A percentile compares a stretch with the other conserved stretches of the same genome.
Evolutionary conservation across 305 asterid species (phyloP).

Genomic region (Nicotiana rustica): DNA sequence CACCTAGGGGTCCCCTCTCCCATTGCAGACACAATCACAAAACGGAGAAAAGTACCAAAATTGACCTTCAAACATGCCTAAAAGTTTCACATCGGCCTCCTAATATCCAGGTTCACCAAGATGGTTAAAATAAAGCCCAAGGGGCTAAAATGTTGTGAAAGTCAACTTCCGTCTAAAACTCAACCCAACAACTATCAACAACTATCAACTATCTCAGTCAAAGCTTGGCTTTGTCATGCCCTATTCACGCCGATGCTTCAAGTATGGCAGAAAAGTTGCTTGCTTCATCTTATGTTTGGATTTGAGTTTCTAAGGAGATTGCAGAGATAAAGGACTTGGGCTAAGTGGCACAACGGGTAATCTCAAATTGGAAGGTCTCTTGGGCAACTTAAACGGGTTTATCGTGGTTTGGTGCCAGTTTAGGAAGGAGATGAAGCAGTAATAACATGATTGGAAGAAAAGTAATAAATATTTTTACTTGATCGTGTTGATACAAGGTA

Average conservation of each 20-base stretch:
- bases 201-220: not conserved
- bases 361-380: not conserved
- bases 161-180: not conserved
- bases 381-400: conserved; percentile 22
- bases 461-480: conserved; percentile 11
- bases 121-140: conserved; percentile 1
- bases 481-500: conserved; percentile 11
- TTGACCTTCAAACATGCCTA: not conserved
- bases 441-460: conserved; percentile 21
- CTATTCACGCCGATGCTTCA: conserved; percentile 15
- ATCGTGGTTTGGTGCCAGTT: not conserved
- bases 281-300: not conserved
- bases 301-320: conserved; percentile 14
- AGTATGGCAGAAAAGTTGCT: not conserved
- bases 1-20: conserved; percentile 26
- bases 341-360: not conserved
- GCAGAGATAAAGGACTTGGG: conserved; percentile 15
- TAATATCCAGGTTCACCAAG: conserved; percentile 24
- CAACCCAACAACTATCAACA: not conserved
- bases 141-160: conserved; percentile 4
- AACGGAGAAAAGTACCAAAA: not conserved
- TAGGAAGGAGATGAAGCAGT: conserved; percentile 2
- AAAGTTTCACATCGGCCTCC: conserved; percentile 14
- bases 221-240: conserved; percentile 1
- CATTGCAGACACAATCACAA: conserved; percentile 5